A percentile compares a stretch with the other conserved stretches of the same genome.
Conservation (phyloP, 2,329 filamentous ascomycete species). For the Fusarium sp. region DNA sequence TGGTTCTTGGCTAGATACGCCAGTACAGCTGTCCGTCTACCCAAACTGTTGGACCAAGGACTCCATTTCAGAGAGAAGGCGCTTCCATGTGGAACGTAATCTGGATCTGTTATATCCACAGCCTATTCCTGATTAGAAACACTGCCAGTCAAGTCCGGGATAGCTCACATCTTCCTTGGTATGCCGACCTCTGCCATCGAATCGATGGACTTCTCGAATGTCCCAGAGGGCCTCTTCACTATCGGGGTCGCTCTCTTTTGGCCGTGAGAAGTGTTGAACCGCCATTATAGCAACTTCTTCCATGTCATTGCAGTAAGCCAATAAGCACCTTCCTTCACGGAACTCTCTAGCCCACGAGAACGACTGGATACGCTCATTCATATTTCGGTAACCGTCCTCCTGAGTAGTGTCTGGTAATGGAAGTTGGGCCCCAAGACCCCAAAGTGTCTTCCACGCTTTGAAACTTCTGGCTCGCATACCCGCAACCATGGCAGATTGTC, state of each 20-base stretch:
- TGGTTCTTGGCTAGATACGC: slow-evolving; percentile 65
- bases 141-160: neutral
- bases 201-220: slow-evolving; percentile 63
- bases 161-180: slow-evolving; percentile 46
- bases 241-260: slow-evolving; percentile 31
- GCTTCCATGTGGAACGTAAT: slow-evolving; percentile 62
- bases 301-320: slow-evolving; percentile 65
- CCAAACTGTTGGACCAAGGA: slow-evolving; percentile 59
- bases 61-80: slow-evolving; percentile 67
- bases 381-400: slow-evolving; percentile 49
- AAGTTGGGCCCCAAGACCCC: slow-evolving; percentile 66
- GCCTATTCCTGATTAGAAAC: slow-evolving; percentile 42
- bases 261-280: slow-evolving; percentile 55
- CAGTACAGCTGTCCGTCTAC: slow-evolving; percentile 57
- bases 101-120: slow-evolving; percentile 56
- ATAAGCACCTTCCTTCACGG: slow-evolving; percentile 55
- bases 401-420: slow-evolving; percentile 59
- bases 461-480: slow-evolving; percentile 55
- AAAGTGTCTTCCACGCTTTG: slow-evolving; percentile 65
- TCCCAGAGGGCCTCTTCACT: slow-evolving; percentile 58
- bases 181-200: slow-evolving; percentile 62
- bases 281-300: slow-evolving; percentile 64
- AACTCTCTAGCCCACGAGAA: slow-evolving; percentile 66
- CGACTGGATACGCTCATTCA: slow-evolving; percentile 60
- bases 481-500: slow-evolving; percentile 43